phyloP scores from a whole-genome alignment of 352 stramenopile species.

The Blastocystis sp. region DNA sequence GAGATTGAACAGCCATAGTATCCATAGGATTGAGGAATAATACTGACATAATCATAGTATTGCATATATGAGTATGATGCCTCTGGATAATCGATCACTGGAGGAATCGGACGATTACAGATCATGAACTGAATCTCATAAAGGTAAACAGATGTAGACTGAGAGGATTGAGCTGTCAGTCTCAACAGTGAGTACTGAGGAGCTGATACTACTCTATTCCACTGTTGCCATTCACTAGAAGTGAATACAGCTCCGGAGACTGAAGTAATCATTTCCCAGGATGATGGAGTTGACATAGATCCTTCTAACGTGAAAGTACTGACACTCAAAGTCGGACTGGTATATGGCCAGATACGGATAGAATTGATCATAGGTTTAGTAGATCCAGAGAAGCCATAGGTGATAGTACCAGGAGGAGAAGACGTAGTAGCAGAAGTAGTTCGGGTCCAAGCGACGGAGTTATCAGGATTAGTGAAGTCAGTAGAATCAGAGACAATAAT shows the following conservation, averaged over 20 bases:
- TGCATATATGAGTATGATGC: not conserved
- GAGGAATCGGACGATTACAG: not conserved
- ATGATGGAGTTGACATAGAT: not conserved
- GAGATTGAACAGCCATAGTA: not conserved
- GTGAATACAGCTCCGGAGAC: not conserved
- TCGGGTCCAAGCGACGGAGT: not conserved
- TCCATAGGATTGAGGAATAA: not conserved
- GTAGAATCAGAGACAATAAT: not conserved
- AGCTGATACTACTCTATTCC: not conserved
- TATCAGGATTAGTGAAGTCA: not conserved
- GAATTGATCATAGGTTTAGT: not conserved
- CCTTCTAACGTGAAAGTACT: not conserved
- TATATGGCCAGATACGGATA: not conserved
- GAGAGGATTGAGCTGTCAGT: not conserved
- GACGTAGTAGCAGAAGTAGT: not conserved
- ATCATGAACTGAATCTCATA: slow-evolving; percentile 42
- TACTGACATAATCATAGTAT: not conserved
- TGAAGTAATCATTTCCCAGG: not conserved
- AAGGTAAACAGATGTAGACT: not conserved
- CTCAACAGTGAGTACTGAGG: not conserved
- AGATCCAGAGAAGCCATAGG: not conserved
- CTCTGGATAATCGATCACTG: not conserved
- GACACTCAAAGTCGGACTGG: not conserved
- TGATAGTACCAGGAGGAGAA: not conserved
- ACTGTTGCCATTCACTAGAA: not conserved